Base-by-base conservation (phyloP, 805 yeast species). In the Ogataea nitratoaversa region DNA sequence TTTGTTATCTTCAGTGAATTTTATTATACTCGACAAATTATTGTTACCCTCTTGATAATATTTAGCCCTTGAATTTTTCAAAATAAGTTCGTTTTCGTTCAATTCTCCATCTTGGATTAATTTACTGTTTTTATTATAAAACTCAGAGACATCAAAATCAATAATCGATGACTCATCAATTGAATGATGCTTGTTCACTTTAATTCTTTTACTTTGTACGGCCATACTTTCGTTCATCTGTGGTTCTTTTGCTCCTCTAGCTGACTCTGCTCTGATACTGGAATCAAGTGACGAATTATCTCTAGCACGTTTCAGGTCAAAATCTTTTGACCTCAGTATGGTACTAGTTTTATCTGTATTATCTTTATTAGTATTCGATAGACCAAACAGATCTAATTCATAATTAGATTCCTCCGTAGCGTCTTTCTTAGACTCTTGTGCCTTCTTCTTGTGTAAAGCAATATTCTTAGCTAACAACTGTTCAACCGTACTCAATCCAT, bases 131-230 rank as follows among this genome's bases (percentile, higher is more conserved):
- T 53, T 43, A 11, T 49, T 37, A 41, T 71, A 71, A 42, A 68
- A 70, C 11, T 63, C 56, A 36, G 56, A 60, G 48, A 71, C 59
- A 39, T 58, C 53, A 43, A 68, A 57, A 17, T 69, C 71, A 8
- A 60, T 34, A 11, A 66, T 47, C 13, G 60, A 43, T 11, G 61
- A 36, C n/a, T 44, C 43, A 23, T 47, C 56, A 19, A 43, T 41
- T 16, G 30, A 23, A 22, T 13, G 13, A 27, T 16, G 12, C 6
- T 3, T 8, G 31, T 23, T 19, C 9, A 39, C 16, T n/a, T 37
- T 31, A 27, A 34, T 24, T 20, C 32, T 41, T 19, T 41, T 34
- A 22, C 32, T 34, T 7, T 11, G 16, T 9, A 24, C n/a, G n/a
- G n/a, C n/a, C n/a, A n/a, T n/a, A n/a, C n/a, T n/a, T n/a, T n/a